Conservation (phyloP, 2,329 filamentous ascomycete species). For the Aureobasidium sp. region DNA sequence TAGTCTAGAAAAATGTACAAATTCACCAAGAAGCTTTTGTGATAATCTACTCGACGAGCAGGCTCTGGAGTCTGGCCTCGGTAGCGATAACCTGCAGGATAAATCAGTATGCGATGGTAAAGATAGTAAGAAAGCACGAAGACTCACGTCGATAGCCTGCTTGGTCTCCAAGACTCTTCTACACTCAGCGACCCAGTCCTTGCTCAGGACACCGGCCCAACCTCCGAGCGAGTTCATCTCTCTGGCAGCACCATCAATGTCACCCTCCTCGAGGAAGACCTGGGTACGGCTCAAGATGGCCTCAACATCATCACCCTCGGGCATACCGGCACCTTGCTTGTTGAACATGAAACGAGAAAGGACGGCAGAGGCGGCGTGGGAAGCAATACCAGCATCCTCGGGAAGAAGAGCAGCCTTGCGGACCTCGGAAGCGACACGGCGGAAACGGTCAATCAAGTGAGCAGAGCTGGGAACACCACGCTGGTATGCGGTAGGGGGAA, state of each 20-base stretch:
- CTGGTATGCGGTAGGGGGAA: slow-evolving; percentile 91
- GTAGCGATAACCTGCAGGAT: slow-evolving; percentile 68
- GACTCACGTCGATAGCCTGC: slow-evolving; percentile 87
- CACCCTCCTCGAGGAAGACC: slow-evolving; percentile 82
- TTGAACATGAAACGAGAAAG: slow-evolving; percentile 94
- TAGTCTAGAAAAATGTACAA: slow-evolving; percentile 12
- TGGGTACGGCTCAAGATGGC: slow-evolving; percentile 86
- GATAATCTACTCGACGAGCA: slow-evolving; percentile 62
- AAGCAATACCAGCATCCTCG: slow-evolving; percentile 87
- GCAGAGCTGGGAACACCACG: slow-evolving; percentile 74
- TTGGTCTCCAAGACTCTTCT: slow-evolving; percentile 88
- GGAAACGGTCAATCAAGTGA: slow-evolving; percentile 91
- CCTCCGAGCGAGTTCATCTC: slow-evolving; percentile 91
- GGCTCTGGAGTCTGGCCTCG: slow-evolving; percentile 79
- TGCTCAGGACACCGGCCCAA: slow-evolving; percentile 91
- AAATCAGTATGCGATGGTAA: background rate
- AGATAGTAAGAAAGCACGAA: no score
- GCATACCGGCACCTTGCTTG: slow-evolving; percentile 65
- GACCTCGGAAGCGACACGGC: slow-evolving; percentile 83
- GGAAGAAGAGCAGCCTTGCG: slow-evolving; percentile 89
- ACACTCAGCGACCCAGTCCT: slow-evolving; percentile 88
- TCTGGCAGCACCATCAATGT: slow-evolving; percentile 80
- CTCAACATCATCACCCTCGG: slow-evolving; percentile 82
- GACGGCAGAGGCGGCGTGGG: slow-evolving; percentile 81
- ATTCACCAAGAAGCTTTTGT: slow-evolving; percentile 9